Conservation (phyloP, 2,329 filamentous ascomycete genomes). For the Aspergillus proliferans region DNA sequence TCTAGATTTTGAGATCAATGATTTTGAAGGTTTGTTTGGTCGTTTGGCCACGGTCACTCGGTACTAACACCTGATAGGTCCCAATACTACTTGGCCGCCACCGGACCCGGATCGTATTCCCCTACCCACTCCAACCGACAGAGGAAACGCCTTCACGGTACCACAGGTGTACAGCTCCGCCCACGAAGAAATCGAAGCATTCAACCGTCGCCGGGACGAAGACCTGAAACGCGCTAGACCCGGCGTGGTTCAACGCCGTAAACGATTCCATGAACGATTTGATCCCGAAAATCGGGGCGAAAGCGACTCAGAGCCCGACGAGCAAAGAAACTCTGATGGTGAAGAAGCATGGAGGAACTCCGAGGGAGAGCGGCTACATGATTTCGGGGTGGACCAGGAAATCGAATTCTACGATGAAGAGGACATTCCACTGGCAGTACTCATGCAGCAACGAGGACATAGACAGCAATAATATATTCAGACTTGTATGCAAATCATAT, state of each 20-base stretch:
- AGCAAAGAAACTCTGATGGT: conserved; percentile 34
- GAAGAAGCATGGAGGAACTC: conserved; percentile 59
- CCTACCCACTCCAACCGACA: conserved; percentile 15
- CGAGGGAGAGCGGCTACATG: conserved; percentile 56
- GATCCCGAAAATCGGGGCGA: conserved; percentile 12
- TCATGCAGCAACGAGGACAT: conserved; percentile 40
- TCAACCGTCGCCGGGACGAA: conserved; percentile 48
- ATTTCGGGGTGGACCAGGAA: conserved; percentile 62
- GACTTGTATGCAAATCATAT: conserved; percentile 3
- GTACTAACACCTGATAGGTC: conserved; percentile 19
- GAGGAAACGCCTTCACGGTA: conserved; percentile 19
- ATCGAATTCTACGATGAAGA: conserved; percentile 60
- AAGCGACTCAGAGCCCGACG: conserved; percentile 10
- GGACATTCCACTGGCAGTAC: conserved; percentile 52
- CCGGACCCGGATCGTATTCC: conserved; percentile 47
- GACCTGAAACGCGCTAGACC: conserved; percentile 43
- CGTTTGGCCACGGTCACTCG: neutral
- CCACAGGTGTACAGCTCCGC: conserved; percentile 26
- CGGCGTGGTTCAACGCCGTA: conserved; percentile 32
- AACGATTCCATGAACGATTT: conserved; percentile 37
- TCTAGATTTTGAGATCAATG: conserved; percentile 51
- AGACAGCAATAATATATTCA: neutral
- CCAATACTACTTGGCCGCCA: conserved; percentile 40
- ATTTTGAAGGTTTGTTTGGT: conserved; percentile 48
- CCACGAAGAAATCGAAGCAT: conserved; percentile 46